These are phyloP conservation scores for Dioscorea dumetorum DNA, from an alignment of 106 monocot species.

Conservation along the genomic window DNA sequence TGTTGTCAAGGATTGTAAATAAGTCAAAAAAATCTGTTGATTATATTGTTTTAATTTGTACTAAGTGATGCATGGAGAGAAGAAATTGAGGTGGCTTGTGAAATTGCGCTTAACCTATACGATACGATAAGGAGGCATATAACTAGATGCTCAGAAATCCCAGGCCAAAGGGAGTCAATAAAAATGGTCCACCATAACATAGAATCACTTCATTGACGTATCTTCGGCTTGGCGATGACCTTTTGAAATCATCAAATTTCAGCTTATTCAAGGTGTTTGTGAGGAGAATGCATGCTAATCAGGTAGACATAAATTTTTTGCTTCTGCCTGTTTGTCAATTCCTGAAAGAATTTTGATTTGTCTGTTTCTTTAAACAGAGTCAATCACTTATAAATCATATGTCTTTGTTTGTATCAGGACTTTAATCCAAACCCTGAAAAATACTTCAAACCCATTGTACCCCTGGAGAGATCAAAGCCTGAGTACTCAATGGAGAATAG, in stretches of 20 bases:
- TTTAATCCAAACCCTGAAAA: conserved; percentile 22
- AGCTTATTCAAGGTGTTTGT: conserved; percentile 34
- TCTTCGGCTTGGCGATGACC: conserved; percentile 30
- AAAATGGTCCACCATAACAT: conserved; percentile 16
- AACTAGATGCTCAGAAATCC: conserved; percentile 40
- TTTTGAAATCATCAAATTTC: conserved; percentile 23
- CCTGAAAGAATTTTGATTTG: not conserved
- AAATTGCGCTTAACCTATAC: conserved; percentile 44
- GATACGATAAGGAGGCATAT: conserved; percentile 31
- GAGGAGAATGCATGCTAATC: conserved; percentile 47
- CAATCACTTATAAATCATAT: not conserved
- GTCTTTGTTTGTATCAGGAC: conserved; percentile 22
- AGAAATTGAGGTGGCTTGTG: conserved; percentile 37
- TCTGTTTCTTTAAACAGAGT: no score
- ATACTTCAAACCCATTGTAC: conserved; percentile 22
- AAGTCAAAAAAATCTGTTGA: no score
- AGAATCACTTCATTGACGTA: conserved; percentile 29
- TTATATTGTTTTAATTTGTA: no score
- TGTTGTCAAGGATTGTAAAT: no score
- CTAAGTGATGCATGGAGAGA: conserved; percentile 55
- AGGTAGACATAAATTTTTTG: conserved; percentile 20
- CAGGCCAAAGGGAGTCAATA: conserved; percentile 40
- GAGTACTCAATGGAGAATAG: conserved; percentile 29
- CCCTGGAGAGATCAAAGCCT: conserved; percentile 32
- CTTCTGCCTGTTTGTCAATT: not conserved